A percentile compares a stretch with the other conserved stretches of the same genome.
phyloP scores from a whole-genome alignment of 495 filamentous ascomycete species.

The Darksidea phi region DNA sequence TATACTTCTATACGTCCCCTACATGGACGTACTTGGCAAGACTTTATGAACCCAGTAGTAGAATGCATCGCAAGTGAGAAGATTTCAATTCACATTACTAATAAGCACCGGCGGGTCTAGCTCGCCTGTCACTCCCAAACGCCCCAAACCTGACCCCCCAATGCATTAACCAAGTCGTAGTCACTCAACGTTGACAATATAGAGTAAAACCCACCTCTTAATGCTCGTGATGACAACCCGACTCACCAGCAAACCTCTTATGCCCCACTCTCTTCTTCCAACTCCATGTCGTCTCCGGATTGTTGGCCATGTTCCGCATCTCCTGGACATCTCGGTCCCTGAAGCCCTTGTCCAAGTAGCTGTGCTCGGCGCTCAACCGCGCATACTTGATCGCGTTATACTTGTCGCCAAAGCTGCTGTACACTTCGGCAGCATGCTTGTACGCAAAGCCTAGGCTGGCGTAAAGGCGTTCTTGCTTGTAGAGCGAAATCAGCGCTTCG shows the following conservation, averaged over 20 bases:
- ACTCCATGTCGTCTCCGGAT: slow-evolving; percentile 29
- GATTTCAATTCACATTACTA: too few species aligned
- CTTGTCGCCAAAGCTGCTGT: slow-evolving; percentile 25
- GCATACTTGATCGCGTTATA: slow-evolving; percentile 26
- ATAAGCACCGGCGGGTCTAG: too few species aligned
- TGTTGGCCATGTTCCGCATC: slow-evolving; percentile 21
- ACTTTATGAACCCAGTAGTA: too few species aligned
- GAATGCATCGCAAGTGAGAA: too few species aligned
- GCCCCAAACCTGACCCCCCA: too few species aligned
- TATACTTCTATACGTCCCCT: too few species aligned
- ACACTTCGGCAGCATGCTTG: slow-evolving; percentile 33
- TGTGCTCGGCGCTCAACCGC: slow-evolving; percentile 17
- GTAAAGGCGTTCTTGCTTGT: slow-evolving; percentile 37
- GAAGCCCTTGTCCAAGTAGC: slow-evolving; percentile 25
- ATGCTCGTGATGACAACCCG: slow-evolving; percentile 10
- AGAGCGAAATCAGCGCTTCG: slow-evolving; percentile 31
- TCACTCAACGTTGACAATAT: too few species aligned
- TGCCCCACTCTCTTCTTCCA: slow-evolving; percentile 29
- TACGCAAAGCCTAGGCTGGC: slow-evolving; percentile 33
- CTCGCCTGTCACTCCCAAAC: too few species aligned
- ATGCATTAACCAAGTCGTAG: too few species aligned
- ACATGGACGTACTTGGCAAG: too few species aligned
- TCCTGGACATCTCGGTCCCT: slow-evolving; percentile 18
- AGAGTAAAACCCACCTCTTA: background rate
- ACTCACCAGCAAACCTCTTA: background rate